Percentiles rank a stretch among this genome's conserved stretches.
phyloP scores from a whole-genome alignment of 1,139 yeast species.

The Candida tunisiensis region DNA sequence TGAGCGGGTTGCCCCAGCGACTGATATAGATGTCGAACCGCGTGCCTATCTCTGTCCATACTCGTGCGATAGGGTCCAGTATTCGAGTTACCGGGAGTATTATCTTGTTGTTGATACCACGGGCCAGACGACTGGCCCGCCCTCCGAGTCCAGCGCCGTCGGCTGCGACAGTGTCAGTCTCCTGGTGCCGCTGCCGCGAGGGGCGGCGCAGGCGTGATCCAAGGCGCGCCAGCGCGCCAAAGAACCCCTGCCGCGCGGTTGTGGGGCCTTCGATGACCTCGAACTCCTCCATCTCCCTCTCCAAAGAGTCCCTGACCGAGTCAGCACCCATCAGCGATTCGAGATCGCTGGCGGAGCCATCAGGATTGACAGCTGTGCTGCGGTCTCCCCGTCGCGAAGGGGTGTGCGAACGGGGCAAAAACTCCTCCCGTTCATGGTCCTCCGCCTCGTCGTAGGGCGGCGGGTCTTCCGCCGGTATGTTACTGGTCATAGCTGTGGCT shows the following conservation, averaged over 20 bases:
- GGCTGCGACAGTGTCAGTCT: too few relatives aligned
- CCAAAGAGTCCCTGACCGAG: not conserved
- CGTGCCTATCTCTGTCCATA: slow-evolving; percentile 27
- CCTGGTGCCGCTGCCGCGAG: too few relatives aligned
- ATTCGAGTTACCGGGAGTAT: too few relatives aligned
- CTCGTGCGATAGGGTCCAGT: too few relatives aligned
- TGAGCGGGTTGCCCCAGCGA: slow-evolving; percentile 67
- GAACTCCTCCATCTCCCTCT: slow-evolving; percentile 19
- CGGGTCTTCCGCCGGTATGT: not conserved
- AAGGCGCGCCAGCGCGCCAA: too few relatives aligned
- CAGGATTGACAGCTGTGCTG: not conserved
- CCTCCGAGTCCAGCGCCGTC: too few relatives aligned
- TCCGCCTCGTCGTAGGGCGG: slow-evolving; percentile 1
- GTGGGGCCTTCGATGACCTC: slow-evolving; percentile 22
- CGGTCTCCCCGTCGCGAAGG: slow-evolving; percentile 1
- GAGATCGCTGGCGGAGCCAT: not conserved
- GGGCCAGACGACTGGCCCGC: too few relatives aligned
- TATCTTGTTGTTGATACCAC: too few relatives aligned
- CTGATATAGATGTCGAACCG: slow-evolving; percentile 41
- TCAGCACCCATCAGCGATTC: not conserved
- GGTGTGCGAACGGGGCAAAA: too few relatives aligned
- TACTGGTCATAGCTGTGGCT: not conserved
- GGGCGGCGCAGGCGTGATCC: slow-evolving; percentile 36
- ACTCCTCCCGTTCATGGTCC: slow-evolving; percentile 6
- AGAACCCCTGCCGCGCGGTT: not conserved